A percentile compares a stretch with the other conserved stretches of the same genome.
These are phyloP conservation scores for Tylopilus sp. DNA, from an alignment of 768 basidiomycete species.

Conservation along the genomic window DNA sequence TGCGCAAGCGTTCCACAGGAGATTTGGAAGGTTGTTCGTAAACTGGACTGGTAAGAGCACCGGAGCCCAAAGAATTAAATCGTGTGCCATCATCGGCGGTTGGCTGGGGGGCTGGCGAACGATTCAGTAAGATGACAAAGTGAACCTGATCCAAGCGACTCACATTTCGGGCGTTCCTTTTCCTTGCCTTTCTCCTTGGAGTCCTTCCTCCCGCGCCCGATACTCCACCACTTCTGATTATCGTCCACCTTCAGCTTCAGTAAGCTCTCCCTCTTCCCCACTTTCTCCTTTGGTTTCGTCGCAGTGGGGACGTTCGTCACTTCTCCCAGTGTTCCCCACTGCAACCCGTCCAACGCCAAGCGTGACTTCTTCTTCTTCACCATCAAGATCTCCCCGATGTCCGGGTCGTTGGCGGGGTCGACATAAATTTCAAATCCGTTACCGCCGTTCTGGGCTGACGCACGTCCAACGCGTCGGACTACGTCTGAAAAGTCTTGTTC, in stretches of 20 bases:
- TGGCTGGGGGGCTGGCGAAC: conserved; percentile 46
- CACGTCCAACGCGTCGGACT: conserved; percentile 44
- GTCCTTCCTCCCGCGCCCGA: conserved; percentile 71
- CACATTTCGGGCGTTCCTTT: conserved; percentile 36
- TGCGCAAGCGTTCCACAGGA: conserved; percentile 7
- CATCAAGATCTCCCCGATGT: conserved; percentile 65
- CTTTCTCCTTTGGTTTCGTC: conserved; percentile 32
- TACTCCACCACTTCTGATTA: conserved; percentile 79
- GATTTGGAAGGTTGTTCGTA: conserved; percentile 14
- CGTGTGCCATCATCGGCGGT: conserved; percentile 42
- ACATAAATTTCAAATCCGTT: conserved; percentile 70
- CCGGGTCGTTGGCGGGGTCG: conserved; percentile 61
- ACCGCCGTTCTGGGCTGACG: conserved; percentile 23
- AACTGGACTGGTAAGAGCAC: conserved; percentile 27
- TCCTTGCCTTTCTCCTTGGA: conserved; percentile 58
- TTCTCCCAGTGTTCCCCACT: conserved; percentile 56
- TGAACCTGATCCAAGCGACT: neutral
- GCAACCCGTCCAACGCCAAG: conserved; percentile 52
- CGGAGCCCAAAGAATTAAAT: conserved; percentile 62
- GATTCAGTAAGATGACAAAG: conserved; percentile 1
- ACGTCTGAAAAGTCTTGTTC: conserved; percentile 59
- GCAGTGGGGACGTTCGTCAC: conserved; percentile 52
- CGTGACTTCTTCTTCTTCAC: conserved; percentile 77
- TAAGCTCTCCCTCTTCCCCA: conserved; percentile 32
- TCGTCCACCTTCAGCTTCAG: conserved; percentile 43